A percentile compares a stretch with the other conserved stretches of the same genome.
Evolutionary conservation across 2,329 filamentous ascomycete species (phyloP).

Genomic region (Bipolaris bicolor): DNA sequence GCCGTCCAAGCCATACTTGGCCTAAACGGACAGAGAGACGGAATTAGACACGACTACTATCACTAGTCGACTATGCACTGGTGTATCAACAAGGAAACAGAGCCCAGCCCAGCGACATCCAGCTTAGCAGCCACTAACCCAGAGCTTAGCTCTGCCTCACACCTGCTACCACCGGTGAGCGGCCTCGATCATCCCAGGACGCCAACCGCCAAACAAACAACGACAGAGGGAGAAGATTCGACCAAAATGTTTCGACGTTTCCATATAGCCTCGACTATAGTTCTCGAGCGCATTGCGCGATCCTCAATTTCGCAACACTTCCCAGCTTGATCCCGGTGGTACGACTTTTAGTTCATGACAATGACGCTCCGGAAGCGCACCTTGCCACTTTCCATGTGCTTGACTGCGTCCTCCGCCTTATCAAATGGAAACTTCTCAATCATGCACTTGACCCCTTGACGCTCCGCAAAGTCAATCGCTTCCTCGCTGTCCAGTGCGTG

Average conservation of each 20-base stretch:
- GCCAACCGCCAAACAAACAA: background rate
- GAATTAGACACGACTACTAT: no score
- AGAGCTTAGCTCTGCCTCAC: background rate
- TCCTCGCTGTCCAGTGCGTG: conserved; percentile 61
- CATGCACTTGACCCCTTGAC: conserved; percentile 59
- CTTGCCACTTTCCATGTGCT: conserved; percentile 58
- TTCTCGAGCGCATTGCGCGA: background rate
- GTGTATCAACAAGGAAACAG: background rate
- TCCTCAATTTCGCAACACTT: background rate
- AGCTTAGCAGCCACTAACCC: conserved; percentile 4
- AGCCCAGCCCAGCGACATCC: conserved; percentile 5
- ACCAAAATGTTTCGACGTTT: conserved; percentile 18
- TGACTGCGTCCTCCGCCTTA: conserved; percentile 57
- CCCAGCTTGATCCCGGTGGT: background rate
- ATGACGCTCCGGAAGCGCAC: conserved; percentile 60
- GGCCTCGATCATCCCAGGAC: conserved; percentile 7
- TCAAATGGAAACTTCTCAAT: conserved; percentile 61
- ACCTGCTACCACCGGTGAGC: background rate
- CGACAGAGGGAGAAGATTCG: background rate
- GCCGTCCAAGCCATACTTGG: background rate
- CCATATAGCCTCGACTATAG: conserved; percentile 7
- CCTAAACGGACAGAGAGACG: background rate
- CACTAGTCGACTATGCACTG: background rate
- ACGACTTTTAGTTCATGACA: conserved; percentile 49
- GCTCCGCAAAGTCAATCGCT: conserved; percentile 57